phyloP scores from a whole-genome alignment of 192 early-diverging fungal genomes.

The Gigaspora rosea region DNA sequence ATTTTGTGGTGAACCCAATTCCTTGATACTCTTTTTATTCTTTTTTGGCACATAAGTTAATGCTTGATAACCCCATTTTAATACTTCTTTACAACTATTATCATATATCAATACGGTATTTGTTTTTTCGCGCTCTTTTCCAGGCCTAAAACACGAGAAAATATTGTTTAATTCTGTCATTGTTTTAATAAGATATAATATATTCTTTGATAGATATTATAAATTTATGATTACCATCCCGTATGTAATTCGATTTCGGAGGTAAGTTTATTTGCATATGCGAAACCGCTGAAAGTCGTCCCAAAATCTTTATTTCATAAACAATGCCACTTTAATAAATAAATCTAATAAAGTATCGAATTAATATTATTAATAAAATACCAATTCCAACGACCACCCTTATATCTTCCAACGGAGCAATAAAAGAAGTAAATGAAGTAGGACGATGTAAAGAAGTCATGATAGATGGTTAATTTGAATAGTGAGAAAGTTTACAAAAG shows the following conservation, averaged over 20 bases:
- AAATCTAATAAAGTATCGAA: background rate
- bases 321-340: background rate
- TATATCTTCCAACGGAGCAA: background rate
- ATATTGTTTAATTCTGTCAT: background rate
- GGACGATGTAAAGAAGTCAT: background rate
- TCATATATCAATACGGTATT: slow-evolving; percentile 14
- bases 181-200: background rate
- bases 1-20: background rate
- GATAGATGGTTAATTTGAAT: too few species aligned
- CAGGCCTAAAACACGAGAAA: background rate
- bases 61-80: slow-evolving; percentile 1
- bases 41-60: background rate
- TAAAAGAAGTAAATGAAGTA: background rate
- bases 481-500: too few species aligned
- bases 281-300: slow-evolving; percentile 16
- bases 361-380: background rate
- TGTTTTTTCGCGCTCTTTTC: background rate
- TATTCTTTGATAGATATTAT: background rate
- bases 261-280: slow-evolving; percentile 8
- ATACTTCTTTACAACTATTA: background rate
- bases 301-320: background rate
- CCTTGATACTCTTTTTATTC: background rate
- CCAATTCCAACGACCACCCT: background rate
- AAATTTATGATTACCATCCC: background rate
- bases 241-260: background rate